These are phyloP conservation scores for Silene latifolia DNA, from an alignment of 148 eudicot species.

Conservation along the genomic window DNA sequence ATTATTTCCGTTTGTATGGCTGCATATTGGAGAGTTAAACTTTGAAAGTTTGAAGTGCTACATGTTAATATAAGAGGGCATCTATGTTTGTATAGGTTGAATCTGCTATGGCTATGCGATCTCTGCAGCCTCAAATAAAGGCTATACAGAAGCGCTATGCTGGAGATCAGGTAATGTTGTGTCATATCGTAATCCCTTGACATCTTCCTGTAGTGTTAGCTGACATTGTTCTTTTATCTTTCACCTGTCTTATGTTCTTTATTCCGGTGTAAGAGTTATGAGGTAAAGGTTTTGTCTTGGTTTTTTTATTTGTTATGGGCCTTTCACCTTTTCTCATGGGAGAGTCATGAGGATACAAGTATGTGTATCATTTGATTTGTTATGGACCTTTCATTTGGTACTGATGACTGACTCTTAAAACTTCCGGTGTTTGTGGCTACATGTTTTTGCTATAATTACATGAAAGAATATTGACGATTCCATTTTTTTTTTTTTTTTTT, in stretches of 20 bases:
- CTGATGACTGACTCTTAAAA: neutral
- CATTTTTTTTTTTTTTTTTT: too few species aligned
- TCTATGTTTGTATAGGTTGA: constrained; percentile 56
- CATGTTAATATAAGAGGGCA: constrained; percentile 6
- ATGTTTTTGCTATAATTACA: neutral
- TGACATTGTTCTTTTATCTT: neutral
- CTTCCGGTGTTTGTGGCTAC: neutral
- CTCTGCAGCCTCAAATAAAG: constrained; percentile 93
- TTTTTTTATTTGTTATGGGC: neutral
- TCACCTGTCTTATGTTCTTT: neutral
- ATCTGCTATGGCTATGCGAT: constrained; percentile 90
- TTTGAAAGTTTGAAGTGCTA: constrained; percentile 10
- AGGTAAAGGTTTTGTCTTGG: neutral
- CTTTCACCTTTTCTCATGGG: neutral
- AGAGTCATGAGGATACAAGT: neutral
- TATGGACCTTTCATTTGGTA: too few species aligned
- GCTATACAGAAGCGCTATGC: constrained; percentile 91
- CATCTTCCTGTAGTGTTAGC: neutral
- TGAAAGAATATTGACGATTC: neutral
- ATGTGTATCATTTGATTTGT: too few species aligned
- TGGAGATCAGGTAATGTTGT: constrained; percentile 77
- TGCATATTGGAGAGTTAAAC: neutral
- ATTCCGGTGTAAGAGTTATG: neutral
- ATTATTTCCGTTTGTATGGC: neutral
- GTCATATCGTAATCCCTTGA: neutral